Percentiles rank a stretch among this genome's conserved stretches.
Conservation (phyloP, 192 early-diverging fungal species). For the Podochytrium sp. region DNA sequence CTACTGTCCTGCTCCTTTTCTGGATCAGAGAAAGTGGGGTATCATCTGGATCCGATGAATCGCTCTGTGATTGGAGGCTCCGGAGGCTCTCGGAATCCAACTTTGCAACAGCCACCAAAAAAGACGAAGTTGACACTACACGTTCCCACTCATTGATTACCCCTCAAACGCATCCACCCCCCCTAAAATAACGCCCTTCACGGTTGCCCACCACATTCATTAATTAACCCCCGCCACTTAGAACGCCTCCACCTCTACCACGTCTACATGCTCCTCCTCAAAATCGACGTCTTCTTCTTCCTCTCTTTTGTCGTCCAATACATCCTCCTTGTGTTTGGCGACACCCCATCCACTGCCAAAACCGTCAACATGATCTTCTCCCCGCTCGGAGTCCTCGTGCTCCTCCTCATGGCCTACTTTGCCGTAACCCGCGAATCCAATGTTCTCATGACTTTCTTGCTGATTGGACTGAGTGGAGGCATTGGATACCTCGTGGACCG, state of each 20-base stretch:
- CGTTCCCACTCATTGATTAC: neutral
- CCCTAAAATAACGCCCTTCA: too few species aligned
- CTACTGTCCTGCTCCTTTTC: neutral
- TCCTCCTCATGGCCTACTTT: constrained; percentile 69
- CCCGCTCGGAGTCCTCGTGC: constrained; percentile 59
- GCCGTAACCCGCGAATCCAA: constrained; percentile 66
- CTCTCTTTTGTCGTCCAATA: constrained; percentile 72
- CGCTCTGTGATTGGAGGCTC: too few species aligned
- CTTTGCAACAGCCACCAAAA: too few species aligned
- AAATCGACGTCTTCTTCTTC: constrained; percentile 86
- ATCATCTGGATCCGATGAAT: too few species aligned
- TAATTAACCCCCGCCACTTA: constrained; percentile 7
- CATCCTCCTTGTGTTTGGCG: constrained; percentile 59
- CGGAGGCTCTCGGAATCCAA: too few species aligned
- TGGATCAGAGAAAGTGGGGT: neutral
- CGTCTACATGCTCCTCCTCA: constrained; percentile 79
- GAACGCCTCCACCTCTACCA: constrained; percentile 67
- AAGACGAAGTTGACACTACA: neutral
- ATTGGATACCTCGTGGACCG: constrained; percentile 75
- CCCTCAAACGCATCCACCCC: neutral
- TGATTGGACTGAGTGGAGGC: constrained; percentile 62
- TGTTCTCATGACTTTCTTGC: constrained; percentile 59
- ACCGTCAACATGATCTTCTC: constrained; percentile 39
- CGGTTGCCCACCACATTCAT: neutral
- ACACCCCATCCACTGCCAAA: constrained; percentile 9